Percentiles rank a stretch among this genome's conserved stretches.
Conservation (phyloP, 768 basidiomycete genomes). For the Tulasnella sp. region DNA sequence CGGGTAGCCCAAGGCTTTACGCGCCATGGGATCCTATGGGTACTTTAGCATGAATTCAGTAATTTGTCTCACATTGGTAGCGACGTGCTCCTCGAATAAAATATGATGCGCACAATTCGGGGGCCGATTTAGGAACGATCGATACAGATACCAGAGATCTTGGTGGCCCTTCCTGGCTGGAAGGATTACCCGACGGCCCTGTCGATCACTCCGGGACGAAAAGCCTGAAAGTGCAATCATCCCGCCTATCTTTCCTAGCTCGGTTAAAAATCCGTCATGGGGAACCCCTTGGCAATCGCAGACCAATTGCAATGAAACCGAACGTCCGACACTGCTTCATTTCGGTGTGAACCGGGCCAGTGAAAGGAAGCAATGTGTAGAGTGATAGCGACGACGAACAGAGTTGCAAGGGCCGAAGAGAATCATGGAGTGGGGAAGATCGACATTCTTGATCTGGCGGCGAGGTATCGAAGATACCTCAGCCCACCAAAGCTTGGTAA, state of each 20-base stretch:
- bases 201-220: background rate
- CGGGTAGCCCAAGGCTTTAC: slow-evolving; percentile 60
- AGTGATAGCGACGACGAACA: no score
- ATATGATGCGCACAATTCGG: background rate
- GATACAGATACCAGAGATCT: background rate
- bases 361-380: no score
- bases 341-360: no score
- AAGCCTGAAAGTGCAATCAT: background rate
- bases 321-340: no score
- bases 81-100: background rate
- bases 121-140: background rate
- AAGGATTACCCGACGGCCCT: background rate
- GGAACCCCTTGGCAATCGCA: background rate
- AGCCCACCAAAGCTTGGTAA: no score
- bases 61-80: background rate
- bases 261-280: background rate
- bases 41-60: slow-evolving; percentile 31
- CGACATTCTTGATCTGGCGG: no score
- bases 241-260: background rate
- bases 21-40: slow-evolving; percentile 92
- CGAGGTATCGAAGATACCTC: no score
- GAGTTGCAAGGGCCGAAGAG: no score
- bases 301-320: background rate
- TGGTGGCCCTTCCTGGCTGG: background rate
- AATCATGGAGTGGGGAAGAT: no score